These are phyloP conservation scores for Leccinum subtestaceum DNA, from an alignment of 768 basidiomycete genomes.

Conservation along the genomic window DNA sequence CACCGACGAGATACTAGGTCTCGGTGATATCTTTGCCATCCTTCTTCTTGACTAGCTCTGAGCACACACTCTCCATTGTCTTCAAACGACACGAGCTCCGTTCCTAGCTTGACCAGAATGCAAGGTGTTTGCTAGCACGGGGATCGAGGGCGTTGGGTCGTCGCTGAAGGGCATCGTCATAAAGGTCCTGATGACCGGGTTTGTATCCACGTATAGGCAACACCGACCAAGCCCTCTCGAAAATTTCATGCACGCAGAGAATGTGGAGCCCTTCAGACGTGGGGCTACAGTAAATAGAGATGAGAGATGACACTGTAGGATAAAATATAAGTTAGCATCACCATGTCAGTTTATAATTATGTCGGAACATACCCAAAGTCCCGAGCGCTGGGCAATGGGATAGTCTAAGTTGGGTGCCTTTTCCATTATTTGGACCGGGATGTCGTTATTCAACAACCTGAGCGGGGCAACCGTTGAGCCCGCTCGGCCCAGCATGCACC, in stretches of 20 bases:
- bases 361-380: slow-evolving; percentile 34
- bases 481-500: slow-evolving; percentile 28
- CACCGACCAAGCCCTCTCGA: slow-evolving; percentile 28
- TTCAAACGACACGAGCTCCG: slow-evolving; percentile 42
- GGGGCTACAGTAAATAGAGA: slow-evolving; percentile 11
- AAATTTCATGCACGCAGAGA: slow-evolving; percentile 38
- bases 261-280: slow-evolving; percentile 43
- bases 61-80: slow-evolving; percentile 31
- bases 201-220: slow-evolving; percentile 36
- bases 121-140: slow-evolving; percentile 27
- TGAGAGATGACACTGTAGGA: too few species aligned
- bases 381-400: slow-evolving; percentile 37
- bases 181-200: slow-evolving; percentile 13
- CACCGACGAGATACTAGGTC: slow-evolving; percentile 37
- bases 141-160: slow-evolving; percentile 13
- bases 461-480: slow-evolving; percentile 31
- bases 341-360: background rate
- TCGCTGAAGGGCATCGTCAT: slow-evolving; percentile 6
- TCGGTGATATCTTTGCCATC: slow-evolving; percentile 27
- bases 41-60: slow-evolving; percentile 30
- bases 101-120: slow-evolving; percentile 39
- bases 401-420: slow-evolving; percentile 27
- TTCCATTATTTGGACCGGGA: slow-evolving; percentile 47
- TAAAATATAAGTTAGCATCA: too few species aligned
- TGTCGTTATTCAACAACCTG: slow-evolving; percentile 38